Evolutionary conservation across 345 rosid genomes (phyloP), one percentile per base, ranked within the genome.

Genomic region (Gossypium anomalum): DNA sequence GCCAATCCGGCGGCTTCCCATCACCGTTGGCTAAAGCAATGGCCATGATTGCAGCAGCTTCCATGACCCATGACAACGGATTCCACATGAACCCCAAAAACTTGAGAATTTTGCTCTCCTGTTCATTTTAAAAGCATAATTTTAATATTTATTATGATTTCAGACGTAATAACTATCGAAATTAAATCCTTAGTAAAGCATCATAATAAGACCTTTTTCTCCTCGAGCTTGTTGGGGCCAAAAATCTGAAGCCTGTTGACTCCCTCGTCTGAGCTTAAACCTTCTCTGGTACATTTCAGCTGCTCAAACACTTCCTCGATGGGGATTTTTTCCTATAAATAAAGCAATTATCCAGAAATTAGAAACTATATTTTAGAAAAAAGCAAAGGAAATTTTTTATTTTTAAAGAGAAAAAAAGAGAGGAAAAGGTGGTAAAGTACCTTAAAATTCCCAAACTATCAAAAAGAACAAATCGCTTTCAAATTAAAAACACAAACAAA

Each of bases 11-110:
- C 45, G 97, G 90, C 74, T 80, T 84, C 53, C 87, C 85, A 0
- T 71, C 79, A 3, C 97, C 97, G 11, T 93, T 90, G n/a, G 97
- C 97, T 75, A 92, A 76, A 0, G 84, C 97, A 78, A 92, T 90
- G 70, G 97, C 97, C 97, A 93, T 93, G 8, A 93, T 22, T 11
- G 97, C 97, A 75, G 96, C 94, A 72, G 92, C 81, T 79, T 92
- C 97, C 97, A 92, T 90, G 59, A 90, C 97, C 97, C 96, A 90
- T 1, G 97, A 92, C 19, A 92, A 84, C 38, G 96, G 96, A 76
- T 92, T 92, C 94, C 96, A 90, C 97, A 93, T 89, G 80, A 93
- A 93, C 60, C 97, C 97, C 77, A 90, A 80, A 77, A 93, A 90
- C 93, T 93, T 90, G 70, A 90, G 92, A 9, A 93, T 0, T 72